Evolutionary conservation across 2,329 filamentous ascomycete species (phyloP), one percentile per base, ranked within the genome.

Genomic region (Sporothrix variecibatus): DNA sequence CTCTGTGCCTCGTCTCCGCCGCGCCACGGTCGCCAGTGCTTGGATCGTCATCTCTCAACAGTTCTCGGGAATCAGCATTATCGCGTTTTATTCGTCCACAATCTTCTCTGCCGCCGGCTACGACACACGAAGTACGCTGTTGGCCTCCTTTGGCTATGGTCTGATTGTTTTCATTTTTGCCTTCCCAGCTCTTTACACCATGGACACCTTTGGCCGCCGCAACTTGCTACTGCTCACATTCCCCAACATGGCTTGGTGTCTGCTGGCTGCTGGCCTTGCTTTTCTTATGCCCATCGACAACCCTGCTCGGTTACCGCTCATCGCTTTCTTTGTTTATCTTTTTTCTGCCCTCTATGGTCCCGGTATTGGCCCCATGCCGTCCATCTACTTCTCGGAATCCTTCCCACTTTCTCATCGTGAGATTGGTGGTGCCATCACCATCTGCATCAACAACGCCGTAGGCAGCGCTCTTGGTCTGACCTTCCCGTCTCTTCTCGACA

Each of bases 331-430:
- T 64, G 71, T 80, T 69, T 80, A 79, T 76, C 75, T 80, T 56
- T 80, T 80, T 64, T 70, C 74, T 34, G 77, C 77, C 49, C 76
- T 78, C 68, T 80, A 80, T 73, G 77, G 76, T 1, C 79, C 78
- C 3, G 79, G 87, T 1, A 91, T 93, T 82, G 91, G 90, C 0
- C 88, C 88, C 12, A 90, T 93, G 26, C 90, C 91, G 0, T 93
- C 90, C 79, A 88, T 89, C 0, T 93, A 93, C 82, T 87, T 86
- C 4, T 90, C 91, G 62, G 91, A 93, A 80, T 89, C 92, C 2
- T 93, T 91, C 79, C 91, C 91, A 0, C 85, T 93, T 1, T 91
- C 89, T 0, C 90, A 93, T 80, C 87, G 91, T 78, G 91, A 93
- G 79, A 86, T 92, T 34, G 91, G 91, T 73, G 93, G 93, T 90